Percentiles rank a stretch among this genome's conserved stretches.
Conservation (phyloP, 176 grass and related monocot species). For the Musa itinerans region DNA sequence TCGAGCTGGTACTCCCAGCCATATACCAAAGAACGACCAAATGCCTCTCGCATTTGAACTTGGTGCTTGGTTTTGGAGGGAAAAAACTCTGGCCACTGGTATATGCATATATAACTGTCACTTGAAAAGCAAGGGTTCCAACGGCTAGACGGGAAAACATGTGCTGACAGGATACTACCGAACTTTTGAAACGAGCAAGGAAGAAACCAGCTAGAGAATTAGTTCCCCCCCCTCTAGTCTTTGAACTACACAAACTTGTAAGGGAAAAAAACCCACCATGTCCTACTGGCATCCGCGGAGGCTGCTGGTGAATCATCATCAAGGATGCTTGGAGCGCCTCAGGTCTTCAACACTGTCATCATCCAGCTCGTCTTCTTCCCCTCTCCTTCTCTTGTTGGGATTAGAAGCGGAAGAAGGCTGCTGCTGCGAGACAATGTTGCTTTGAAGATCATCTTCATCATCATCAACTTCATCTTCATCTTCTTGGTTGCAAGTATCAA, state of each 20-base stretch:
- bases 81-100: neutral
- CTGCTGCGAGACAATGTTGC: conserved; percentile 18
- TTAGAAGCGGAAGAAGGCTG: conserved; percentile 43
- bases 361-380: conserved; percentile 24
- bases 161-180: conserved; percentile 12
- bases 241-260: conserved; percentile 23
- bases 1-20: neutral
- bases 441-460: conserved; percentile 43
- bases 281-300: conserved; percentile 23
- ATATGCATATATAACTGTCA: conserved; percentile 35
- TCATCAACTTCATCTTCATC: conserved; percentile 58
- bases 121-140: conserved; percentile 45
- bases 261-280: conserved; percentile 23
- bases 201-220: conserved; percentile 34
- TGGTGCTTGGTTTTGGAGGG: conserved; percentile 8
- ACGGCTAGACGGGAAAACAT: conserved; percentile 28
- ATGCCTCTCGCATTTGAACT: conserved; percentile 1
- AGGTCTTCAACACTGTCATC: conserved; percentile 42
- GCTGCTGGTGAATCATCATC: conserved; percentile 24
- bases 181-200: conserved; percentile 58
- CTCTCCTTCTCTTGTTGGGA: conserved; percentile 56
- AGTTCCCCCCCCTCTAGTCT: conserved; percentile 38
- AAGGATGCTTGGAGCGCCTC: conserved; percentile 52
- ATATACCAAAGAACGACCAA: neutral
- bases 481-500: conserved; percentile 29